Evolutionary conservation across 2,329 filamentous ascomycete species (phyloP).

Genomic region (Epichloe hybrida): DNA sequence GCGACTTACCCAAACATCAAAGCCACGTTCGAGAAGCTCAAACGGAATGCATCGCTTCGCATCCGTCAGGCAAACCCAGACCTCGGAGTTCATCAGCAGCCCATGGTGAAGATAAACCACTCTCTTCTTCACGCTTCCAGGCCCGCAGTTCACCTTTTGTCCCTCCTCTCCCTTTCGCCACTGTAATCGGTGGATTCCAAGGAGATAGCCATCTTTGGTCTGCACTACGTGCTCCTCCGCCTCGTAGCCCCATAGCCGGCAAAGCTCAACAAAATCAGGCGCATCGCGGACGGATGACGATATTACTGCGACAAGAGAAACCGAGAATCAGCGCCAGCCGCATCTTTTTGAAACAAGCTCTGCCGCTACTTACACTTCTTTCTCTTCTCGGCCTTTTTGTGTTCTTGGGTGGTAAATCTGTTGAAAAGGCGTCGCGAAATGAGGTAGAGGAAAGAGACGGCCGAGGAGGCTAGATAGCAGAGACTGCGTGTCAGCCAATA

Average conservation of each 20-base stretch:
- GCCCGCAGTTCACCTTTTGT: conserved; percentile 60
- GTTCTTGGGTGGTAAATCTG: conserved; percentile 54
- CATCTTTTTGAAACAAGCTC: conserved; percentile 8
- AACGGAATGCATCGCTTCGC: conserved; percentile 79
- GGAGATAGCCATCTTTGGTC: conserved; percentile 83
- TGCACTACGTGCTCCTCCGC: conserved; percentile 95
- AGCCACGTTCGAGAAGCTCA: conserved; percentile 75
- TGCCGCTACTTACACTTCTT: conserved; percentile 41
- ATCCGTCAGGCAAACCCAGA: conserved; percentile 90
- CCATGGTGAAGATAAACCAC: conserved; percentile 94
- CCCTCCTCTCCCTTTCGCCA: conserved; percentile 73
- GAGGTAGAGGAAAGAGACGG: conserved; percentile 72
- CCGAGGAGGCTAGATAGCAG: conserved; percentile 51
- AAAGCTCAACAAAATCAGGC: conserved; percentile 88
- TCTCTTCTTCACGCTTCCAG: conserved; percentile 58
- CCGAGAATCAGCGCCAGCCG: conserved; percentile 36
- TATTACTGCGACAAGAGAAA: conserved; percentile 34
- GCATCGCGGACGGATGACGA: conserved; percentile 72
- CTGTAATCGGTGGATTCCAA: conserved; percentile 78
- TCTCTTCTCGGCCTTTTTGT: conserved; percentile 52
- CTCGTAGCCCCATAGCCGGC: conserved; percentile 77
- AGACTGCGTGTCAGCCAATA: conserved; percentile 10
- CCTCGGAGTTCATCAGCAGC: conserved; percentile 95
- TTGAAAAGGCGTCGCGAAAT: conserved; percentile 77
- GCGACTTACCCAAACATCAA: conserved; percentile 75